Conservation (phyloP, 106 monocot genomes). For the Dendrobium catenatum region DNA sequence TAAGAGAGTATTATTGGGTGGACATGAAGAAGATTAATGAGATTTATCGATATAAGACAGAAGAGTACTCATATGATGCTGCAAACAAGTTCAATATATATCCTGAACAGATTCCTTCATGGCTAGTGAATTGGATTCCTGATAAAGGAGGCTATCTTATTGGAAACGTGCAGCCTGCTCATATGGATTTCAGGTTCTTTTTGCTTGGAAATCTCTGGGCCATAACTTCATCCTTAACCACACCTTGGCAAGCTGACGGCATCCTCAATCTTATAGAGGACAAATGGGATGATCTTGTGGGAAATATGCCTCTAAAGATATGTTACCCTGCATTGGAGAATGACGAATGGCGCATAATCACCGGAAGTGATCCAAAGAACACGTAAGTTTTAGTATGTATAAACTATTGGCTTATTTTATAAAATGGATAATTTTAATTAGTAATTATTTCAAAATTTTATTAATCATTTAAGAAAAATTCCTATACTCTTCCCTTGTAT, state of each 20-base stretch:
- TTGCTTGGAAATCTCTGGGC: conserved; percentile 92
- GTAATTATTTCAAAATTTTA: too few species aligned
- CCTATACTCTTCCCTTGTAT: too few species aligned
- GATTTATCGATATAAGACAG: conserved; percentile 90
- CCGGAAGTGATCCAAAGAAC: conserved; percentile 94
- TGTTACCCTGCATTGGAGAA: conserved; percentile 79
- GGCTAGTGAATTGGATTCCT: conserved; percentile 91
- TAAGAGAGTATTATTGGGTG: conserved; percentile 92
- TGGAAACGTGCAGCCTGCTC: conserved; percentile 89
- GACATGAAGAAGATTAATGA: conserved; percentile 91
- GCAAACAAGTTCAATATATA: conserved; percentile 87
- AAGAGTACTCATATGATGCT: conserved; percentile 84
- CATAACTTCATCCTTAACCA: conserved; percentile 75
- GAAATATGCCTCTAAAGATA: conserved; percentile 89
- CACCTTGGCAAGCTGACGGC: conserved; percentile 75
- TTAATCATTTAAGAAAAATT: too few species aligned
- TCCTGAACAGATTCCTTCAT: conserved; percentile 76
- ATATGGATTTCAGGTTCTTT: conserved; percentile 98
- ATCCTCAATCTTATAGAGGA: conserved; percentile 87
- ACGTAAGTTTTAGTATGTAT: conserved; percentile 49
- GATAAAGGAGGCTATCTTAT: conserved; percentile 83
- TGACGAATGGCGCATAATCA: conserved; percentile 91
- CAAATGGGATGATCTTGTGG: conserved; percentile 88
- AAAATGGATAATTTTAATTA: too few species aligned
- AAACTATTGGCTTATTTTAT: neutral